Evolutionary conservation across 768 basidiomycete genomes (phyloP).

Genomic region (Rhodotorula taiwanensis): DNA sequence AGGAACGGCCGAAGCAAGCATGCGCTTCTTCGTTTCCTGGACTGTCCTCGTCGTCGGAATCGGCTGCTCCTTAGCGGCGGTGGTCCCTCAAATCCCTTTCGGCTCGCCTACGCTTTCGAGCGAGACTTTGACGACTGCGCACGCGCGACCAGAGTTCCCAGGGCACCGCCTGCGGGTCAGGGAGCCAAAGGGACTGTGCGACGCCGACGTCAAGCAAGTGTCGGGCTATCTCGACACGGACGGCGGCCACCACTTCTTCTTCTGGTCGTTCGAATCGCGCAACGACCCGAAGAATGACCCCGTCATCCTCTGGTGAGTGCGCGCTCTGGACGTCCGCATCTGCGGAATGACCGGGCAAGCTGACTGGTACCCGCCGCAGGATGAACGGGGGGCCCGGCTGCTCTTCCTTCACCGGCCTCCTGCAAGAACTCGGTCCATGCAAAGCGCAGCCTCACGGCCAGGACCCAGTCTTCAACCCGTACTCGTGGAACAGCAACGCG

Average conservation of each 20-base stretch:
- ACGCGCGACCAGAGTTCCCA: slow-evolving; percentile 5
- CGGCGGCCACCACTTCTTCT: slow-evolving; percentile 21
- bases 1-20: too few relatives aligned
- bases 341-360: not conserved
- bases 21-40: too few relatives aligned
- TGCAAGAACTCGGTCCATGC: slow-evolving; percentile 38
- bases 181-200: slow-evolving; percentile 17
- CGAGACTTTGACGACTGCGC: too few relatives aligned
- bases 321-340: not conserved
- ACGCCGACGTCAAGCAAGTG: slow-evolving; percentile 30
- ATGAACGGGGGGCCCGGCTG: slow-evolving; percentile 35
- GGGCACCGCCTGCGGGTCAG: slow-evolving; percentile 11
- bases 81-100: too few relatives aligned
- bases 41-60: too few relatives aligned
- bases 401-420: slow-evolving; percentile 29
- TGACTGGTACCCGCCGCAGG: not conserved
- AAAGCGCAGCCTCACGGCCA: slow-evolving; percentile 14
- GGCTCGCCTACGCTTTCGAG: too few relatives aligned
- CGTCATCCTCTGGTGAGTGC: slow-evolving; percentile 29
- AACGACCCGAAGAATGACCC: slow-evolving; percentile 34
- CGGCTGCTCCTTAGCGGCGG: too few relatives aligned
- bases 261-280: slow-evolving; percentile 29
- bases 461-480: slow-evolving; percentile 24
- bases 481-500: slow-evolving; percentile 30
- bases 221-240: slow-evolving; percentile 38